Conservation (phyloP, 345 rosid genomes). For the Eucalyptus marginata region DNA sequence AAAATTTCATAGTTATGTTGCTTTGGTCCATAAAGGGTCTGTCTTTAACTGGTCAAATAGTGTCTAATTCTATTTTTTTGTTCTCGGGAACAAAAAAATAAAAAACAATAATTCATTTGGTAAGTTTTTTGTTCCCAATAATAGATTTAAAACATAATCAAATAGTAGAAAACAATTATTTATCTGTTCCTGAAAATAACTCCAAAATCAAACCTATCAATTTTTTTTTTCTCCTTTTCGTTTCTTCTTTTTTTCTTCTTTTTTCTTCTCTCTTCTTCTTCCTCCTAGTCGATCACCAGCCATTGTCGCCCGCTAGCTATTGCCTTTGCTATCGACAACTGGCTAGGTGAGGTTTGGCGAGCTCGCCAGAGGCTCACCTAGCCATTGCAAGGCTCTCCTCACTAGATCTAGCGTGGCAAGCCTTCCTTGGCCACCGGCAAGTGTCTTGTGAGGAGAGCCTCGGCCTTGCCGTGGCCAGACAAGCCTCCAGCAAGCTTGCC, state of each 20-base stretch:
- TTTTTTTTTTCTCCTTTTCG: too few relatives aligned
- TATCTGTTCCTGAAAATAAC: too few relatives aligned
- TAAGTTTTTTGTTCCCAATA: too few relatives aligned
- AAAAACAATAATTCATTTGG: too few relatives aligned
- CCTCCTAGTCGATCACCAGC: rapidly evolving
- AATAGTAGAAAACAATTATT: too few relatives aligned
- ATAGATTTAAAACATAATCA: too few relatives aligned
- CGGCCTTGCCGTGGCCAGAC: rapidly evolving
- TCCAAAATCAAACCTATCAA: too few relatives aligned
- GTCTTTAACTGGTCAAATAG: too few relatives aligned
- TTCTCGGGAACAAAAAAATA: rapidly evolving
- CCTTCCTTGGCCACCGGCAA: rapidly evolving
- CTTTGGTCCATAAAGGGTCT: not conserved
- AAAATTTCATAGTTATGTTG: not conserved
- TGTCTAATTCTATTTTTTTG: too few relatives aligned
- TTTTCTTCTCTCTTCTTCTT: too few relatives aligned
- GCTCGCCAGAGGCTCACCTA: rapidly evolving
- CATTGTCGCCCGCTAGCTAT: rapidly evolving
- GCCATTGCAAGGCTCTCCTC: too few relatives aligned
- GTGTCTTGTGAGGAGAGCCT: too few relatives aligned
- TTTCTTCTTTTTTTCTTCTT: rapidly evolving
- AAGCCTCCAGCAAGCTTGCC: rapidly evolving
- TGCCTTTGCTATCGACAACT: rapidly evolving
- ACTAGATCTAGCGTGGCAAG: rapidly evolving
- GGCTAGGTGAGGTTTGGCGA: rapidly evolving